Base-by-base conservation (phyloP, 495 filamentous ascomycete genomes). In the Cercophora samala region DNA sequence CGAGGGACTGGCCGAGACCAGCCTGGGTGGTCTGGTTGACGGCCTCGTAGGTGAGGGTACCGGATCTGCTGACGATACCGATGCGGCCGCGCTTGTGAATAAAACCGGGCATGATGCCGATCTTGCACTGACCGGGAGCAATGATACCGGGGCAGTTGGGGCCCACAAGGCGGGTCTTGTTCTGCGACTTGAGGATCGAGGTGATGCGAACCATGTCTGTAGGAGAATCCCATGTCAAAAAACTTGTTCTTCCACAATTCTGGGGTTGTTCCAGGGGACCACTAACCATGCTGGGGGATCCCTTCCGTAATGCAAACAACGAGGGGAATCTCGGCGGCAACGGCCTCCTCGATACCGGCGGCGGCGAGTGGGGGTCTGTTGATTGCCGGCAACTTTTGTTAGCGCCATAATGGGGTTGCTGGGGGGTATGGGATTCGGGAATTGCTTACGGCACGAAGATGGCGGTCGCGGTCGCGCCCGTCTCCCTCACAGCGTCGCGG, bases 101-200 rank as follows among this genome's bases (percentile, higher is more conserved):
- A 86, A 97, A 97, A 73, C 95, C 95, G 55, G 95, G 95, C 95
- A 99, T 99, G 83, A 99, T 99, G 75, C 95, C 95, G 78, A 99
- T 99, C 85, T 99, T 99, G 88, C 95, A 99, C 89, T 97, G 95
- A 68, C 94, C 95, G 56, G 87, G 87, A 73, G 95, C 95, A 75
- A 99, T 99, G 80, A 99, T 94, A 77, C 95, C 95, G 60, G 95
- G 95, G 83, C 95, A 99, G 85, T 99, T 99, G 62, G 96, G 96
- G 66, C 96, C 95, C 58, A 99, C 92, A 68, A 99, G 82, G 71
- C 94, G 89, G 60, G 96, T 97, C 87, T 97, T 98, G 83, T 84
- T 88, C 83, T 99, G 95, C 63, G 96, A 91, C 86, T 97, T 99
- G 69, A 99, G 86, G 67, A 99, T 96, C 77, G 94, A 90, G 73